Conservation (phyloP, 2,329 filamentous ascomycete genomes). For the Trichoderma atrobrunneum region DNA sequence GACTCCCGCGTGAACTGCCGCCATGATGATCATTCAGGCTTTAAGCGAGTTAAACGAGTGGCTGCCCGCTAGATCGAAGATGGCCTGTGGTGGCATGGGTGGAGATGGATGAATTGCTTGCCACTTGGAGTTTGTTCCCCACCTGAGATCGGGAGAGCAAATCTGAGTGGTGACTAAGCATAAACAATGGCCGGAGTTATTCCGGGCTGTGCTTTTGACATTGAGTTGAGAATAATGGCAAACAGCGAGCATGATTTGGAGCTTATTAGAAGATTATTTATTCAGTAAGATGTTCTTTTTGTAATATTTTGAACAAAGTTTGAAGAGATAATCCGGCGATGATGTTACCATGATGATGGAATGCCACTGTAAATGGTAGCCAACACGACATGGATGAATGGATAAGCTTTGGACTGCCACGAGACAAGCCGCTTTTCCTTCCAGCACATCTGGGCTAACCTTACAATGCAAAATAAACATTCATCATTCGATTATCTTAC, state of each 20-base stretch:
- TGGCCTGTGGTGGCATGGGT: background rate
- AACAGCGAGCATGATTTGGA: background rate
- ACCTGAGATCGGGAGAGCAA: background rate
- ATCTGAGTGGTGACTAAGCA: background rate
- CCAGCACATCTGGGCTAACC: background rate
- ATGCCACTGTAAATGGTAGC: background rate
- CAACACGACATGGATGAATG: background rate
- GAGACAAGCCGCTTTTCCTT: background rate
- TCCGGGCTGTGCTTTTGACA: background rate
- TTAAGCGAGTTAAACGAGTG: background rate
- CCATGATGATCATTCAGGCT: background rate
- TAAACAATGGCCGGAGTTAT: background rate
- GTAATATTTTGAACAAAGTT: background rate
- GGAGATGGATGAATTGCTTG: background rate
- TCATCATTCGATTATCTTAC: background rate
- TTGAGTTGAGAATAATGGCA: background rate
- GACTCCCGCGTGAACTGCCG: background rate
- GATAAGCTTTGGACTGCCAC: background rate
- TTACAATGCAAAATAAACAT: background rate
- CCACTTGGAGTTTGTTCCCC: background rate
- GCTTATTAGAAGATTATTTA: background rate
- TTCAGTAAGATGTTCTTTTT: background rate
- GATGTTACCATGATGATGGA: background rate
- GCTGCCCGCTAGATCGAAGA: background rate
- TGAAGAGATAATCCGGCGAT: background rate